Evolutionary conservation across 305 asterid genomes (phyloP), one percentile per base, ranked within the genome.

Genomic region (Solanum hybrid): DNA sequence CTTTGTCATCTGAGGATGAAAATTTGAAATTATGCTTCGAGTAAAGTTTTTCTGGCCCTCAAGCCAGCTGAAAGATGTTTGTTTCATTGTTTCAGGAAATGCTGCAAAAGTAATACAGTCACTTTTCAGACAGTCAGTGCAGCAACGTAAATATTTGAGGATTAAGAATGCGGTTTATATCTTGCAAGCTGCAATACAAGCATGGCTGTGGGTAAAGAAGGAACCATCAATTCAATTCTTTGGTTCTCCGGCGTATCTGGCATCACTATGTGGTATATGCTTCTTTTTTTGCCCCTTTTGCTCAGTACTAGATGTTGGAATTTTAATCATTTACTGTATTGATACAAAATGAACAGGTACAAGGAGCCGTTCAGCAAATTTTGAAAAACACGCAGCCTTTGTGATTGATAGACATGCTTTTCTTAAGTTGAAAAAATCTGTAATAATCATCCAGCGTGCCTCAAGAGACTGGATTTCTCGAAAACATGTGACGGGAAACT

Each of bases 51-150:
- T 14, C 42, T 2, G 1, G 29, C 31, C 24, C 87, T 84, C 87
- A 84, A 84, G 31, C 22, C 60, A 88, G n/a, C 93, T 90, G 94
- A 91, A 95, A 94, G 94, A 94, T 98, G 98, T 97, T 88, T 93
- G 72, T 60, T 56, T 87, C 88, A 36, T 85, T 87, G 84, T 91
- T 91, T 71, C 96, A 97, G 99, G 93, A 91, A 95, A 95, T 93
- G 99, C 99, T 92, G 98, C 99, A 66, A 94, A 90, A 89, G 93
- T 96, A 51, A 95, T 97, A 89, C 99, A 97, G 91, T 94, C 98
- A 92, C 95, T 94, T 88, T 94, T 93, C 81, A 96, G 96, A 89
- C 93, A 93, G 77, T 88, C 92, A 36, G 93, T 90, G 89, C 94
- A 93, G 88, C 93, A 80, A 14, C 94, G 87, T 87, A 93, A 91